Base-by-base conservation (phyloP, 2,329 filamentous ascomycete genomes). In the Trichophyton verrucosum region DNA sequence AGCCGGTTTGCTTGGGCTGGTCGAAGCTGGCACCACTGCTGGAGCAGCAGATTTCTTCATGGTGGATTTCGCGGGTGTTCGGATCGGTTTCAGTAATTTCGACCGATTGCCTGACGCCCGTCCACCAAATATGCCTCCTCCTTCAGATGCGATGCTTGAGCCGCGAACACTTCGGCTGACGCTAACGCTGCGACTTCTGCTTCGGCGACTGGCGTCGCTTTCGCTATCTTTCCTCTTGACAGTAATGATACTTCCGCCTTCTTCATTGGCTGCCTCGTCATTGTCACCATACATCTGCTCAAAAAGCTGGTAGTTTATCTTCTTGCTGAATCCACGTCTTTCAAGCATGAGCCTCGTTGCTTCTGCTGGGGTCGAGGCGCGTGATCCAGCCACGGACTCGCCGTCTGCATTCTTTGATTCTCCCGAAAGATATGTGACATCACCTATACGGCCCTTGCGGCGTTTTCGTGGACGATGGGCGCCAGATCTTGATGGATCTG, bases 281-380 rank as follows among this genome's bases (percentile, higher is more conserved):
- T 66, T 70, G 53, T 75, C 74, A n/a, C 73, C 73, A 61, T 74
- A 76, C 4, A 76, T 61, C 1, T 71, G 70, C 49, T 75, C 73
- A 6, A 76, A 62, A 13, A 75, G 66, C 44, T 70, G 71, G 60
- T 89, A 90, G 66, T 90, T 89, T 69, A 91, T 87, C 68, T 88
- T 86, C 72, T 85, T 87, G 64, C 85, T 88, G 73, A 85, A 87
- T 0, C 81, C 82, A 53, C 86, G 79, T 61, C 83, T 82, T 71
- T 87, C 86, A 70, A 88, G 77, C 65, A 86, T 86, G 61, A 82
- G 81, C 63, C 83, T 79, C 13, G 86, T 86, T 1, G 87, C 87
- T 69, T 89, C 87, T 2, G 81, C 85, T 0, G 87, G 84, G 1
- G 83, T 85, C 30, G 80, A 84, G 15, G 86, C 86, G 0, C 86